A percentile compares a stretch with the other conserved stretches of the same genome.
These are phyloP conservation scores for Mortierella sp. DNA, from an alignment of 371 early-diverging fungal species.

Conservation along the genomic window DNA sequence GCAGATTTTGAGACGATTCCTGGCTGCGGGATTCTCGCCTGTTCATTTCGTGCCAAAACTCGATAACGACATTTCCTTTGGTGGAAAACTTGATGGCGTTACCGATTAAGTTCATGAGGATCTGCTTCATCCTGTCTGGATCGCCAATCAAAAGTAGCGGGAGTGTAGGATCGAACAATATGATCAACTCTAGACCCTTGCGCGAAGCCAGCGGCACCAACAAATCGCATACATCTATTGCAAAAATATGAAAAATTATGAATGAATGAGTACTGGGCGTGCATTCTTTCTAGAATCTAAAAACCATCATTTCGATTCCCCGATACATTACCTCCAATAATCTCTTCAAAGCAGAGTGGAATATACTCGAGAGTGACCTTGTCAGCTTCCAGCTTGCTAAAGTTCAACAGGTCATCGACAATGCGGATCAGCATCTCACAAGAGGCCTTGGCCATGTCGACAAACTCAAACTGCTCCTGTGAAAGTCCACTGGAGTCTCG, in stretches of 20 bases:
- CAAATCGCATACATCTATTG: conserved; percentile 65
- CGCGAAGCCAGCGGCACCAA: conserved; percentile 68
- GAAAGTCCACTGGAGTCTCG: conserved; percentile 65
- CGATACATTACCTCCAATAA: conserved; percentile 61
- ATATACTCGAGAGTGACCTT: conserved; percentile 68
- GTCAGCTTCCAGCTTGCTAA: conserved; percentile 74
- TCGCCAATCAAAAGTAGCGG: conserved; percentile 62
- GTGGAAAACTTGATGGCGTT: conserved; percentile 70
- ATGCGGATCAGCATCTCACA: conserved; percentile 72
- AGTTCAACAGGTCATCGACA: conserved; percentile 74
- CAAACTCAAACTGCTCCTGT: conserved; percentile 70
- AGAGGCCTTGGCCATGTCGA: conserved; percentile 69
- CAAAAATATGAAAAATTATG: background rate
- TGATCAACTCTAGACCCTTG: conserved; percentile 64
- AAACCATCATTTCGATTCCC: no score
- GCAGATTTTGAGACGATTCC: conserved; percentile 10
- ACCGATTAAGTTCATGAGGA: conserved; percentile 69
- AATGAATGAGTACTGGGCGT: no score
- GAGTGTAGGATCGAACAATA: conserved; percentile 58
- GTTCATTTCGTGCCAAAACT: conserved; percentile 62
- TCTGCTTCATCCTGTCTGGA: conserved; percentile 63
- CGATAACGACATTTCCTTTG: conserved; percentile 65
- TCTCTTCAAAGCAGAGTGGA: conserved; percentile 64
- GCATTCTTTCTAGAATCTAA: no score
- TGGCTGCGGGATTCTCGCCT: conserved; percentile 23